These are phyloP conservation scores for Chrysosporium queenslandicum DNA, from an alignment of 2,329 filamentous ascomycete species.

Conservation along the genomic window DNA sequence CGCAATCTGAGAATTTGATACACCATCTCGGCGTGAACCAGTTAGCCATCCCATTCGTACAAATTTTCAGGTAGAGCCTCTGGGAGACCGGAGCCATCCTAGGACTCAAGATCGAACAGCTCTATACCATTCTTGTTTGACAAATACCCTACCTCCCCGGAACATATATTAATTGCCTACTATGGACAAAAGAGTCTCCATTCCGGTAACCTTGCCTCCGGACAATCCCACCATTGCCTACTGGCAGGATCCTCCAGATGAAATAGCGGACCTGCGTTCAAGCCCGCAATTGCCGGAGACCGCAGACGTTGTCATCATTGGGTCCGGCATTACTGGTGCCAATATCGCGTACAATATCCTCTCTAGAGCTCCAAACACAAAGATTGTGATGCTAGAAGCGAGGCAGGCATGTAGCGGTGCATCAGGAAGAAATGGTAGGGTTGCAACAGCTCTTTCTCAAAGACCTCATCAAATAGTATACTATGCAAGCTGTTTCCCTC, in stretches of 20 bases:
- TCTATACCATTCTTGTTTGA: no score
- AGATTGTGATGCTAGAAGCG: slow-evolving; percentile 36
- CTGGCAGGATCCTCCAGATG: slow-evolving; percentile 30
- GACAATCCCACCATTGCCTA: slow-evolving; percentile 23
- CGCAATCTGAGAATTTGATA: background rate
- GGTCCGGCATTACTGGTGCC: slow-evolving; percentile 33
- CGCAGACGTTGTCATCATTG: slow-evolving; percentile 30
- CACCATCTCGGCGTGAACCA: background rate
- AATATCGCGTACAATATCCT: slow-evolving; percentile 26
- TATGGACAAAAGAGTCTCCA: slow-evolving; percentile 16
- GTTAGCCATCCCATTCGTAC: background rate
- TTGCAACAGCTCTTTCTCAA: background rate
- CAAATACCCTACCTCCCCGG: no score
- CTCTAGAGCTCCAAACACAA: slow-evolving; percentile 17
- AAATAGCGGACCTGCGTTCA: slow-evolving; percentile 21
- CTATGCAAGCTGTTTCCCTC: background rate
- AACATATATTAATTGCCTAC: background rate
- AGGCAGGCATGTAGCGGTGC: slow-evolving; percentile 19
- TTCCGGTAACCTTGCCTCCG: slow-evolving; percentile 20
- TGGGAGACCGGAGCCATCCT: no score
- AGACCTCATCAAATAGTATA: no score
- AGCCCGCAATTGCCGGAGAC: slow-evolving; percentile 20
- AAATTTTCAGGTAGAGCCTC: background rate
- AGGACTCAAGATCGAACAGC: no score
- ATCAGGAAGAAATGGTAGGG: slow-evolving; percentile 17